Evolutionary conservation across 805 yeast genomes (phyloP).

Genomic region (Isabelozyma heimii): DNA sequence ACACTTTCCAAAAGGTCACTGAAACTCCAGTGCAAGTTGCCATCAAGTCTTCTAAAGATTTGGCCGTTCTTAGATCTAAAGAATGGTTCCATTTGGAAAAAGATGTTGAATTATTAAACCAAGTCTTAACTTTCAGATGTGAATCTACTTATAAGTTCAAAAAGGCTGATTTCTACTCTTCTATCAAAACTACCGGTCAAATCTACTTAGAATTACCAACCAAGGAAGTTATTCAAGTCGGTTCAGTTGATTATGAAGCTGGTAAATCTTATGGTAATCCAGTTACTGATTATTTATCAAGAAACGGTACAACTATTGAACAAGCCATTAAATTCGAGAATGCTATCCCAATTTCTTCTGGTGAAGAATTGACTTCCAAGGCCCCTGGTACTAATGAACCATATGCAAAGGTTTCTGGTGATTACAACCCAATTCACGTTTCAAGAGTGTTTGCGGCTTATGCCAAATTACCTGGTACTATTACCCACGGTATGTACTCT

Average conservation of each 20-base stretch:
- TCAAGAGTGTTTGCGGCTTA: constrained; percentile 91
- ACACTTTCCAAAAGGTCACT: constrained; percentile 83
- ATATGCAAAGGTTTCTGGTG: constrained; percentile 96
- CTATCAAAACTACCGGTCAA: constrained; percentile 81
- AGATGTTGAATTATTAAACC: constrained; percentile 67
- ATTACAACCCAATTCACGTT: constrained; percentile 97
- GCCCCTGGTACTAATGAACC: constrained; percentile 97
- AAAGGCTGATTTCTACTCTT: constrained; percentile 68
- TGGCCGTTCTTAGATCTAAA: constrained; percentile 89
- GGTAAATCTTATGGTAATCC: constrained; percentile 96
- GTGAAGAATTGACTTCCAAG: constrained; percentile 61
- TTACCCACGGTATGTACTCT: constrained; percentile 98
- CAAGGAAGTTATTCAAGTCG: constrained; percentile 82
- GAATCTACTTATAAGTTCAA: constrained; percentile 81
- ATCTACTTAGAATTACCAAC: constrained; percentile 88
- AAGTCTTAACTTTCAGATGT: constrained; percentile 85
- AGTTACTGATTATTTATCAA: constrained; percentile 85
- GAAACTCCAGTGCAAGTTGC: constrained; percentile 85
- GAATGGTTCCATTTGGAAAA: constrained; percentile 93
- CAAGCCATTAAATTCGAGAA: constrained; percentile 90
- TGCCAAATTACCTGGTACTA: constrained; percentile 94
- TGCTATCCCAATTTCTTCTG: constrained; percentile 77
- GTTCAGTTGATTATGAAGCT: constrained; percentile 81
- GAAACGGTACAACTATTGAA: constrained; percentile 92
- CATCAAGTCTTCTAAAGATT: constrained; percentile 76